Percentiles rank a stretch among this genome's conserved stretches.
Evolutionary conservation across 768 basidiomycete species (phyloP).

Genomic region (Suillus sp.): DNA sequence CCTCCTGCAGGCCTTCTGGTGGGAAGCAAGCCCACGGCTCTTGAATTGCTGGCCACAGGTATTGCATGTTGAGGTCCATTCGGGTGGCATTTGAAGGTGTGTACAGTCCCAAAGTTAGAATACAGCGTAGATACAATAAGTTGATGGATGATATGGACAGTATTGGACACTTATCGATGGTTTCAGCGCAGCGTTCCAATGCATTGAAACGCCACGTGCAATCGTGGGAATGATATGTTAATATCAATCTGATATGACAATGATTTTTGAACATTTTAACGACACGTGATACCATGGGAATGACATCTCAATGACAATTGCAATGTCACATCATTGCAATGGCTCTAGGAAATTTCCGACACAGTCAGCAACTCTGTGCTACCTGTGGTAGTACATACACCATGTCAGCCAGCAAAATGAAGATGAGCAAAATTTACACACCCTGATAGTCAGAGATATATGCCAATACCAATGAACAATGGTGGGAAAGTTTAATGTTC

Average conservation of each 20-base stretch:
- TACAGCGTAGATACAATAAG: background rate
- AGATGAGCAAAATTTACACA: background rate
- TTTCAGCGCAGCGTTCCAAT: background rate
- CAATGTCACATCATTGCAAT: no score
- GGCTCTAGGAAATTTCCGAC: no score
- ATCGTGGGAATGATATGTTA: no score
- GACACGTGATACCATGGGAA: no score
- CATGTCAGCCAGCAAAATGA: background rate
- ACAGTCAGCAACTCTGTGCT: background rate
- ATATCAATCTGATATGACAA: no score
- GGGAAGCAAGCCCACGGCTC: background rate
- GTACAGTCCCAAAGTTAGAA: background rate
- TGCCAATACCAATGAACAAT: no score
- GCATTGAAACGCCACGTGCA: background rate
- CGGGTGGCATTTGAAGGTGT: background rate
- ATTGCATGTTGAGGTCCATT: background rate
- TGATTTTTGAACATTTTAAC: no score
- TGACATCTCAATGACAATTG: no score
- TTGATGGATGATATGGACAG: background rate
- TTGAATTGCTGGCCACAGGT: background rate
- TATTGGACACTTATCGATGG: background rate
- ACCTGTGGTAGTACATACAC: background rate
- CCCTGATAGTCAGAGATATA: conserved; percentile 2
- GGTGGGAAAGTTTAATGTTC: no score
- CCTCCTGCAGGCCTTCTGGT: background rate